Percentiles rank a stretch among this genome's conserved stretches.
phyloP scores from a whole-genome alignment of 805 yeast species.

The Geotrichum ghanense region DNA sequence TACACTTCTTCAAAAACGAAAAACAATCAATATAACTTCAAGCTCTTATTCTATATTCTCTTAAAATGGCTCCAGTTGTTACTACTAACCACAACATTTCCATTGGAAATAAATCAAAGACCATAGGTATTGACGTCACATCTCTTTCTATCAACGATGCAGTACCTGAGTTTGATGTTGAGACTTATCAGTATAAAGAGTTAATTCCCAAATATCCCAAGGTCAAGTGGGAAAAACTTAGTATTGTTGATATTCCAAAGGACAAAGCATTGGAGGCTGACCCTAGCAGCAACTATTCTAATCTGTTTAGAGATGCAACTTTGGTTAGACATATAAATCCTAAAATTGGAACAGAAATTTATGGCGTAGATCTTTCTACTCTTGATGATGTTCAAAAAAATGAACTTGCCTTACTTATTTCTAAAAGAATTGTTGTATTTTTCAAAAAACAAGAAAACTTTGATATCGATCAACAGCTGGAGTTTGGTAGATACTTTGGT shows the following conservation, averaged over 20 bases:
- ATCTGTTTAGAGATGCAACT: constrained; percentile 31
- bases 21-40: no score
- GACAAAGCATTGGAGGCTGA: constrained; percentile 19
- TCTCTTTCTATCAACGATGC: no score
- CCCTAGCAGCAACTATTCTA: constrained; percentile 25
- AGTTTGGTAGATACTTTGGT: constrained; percentile 37
- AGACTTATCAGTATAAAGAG: not conserved
- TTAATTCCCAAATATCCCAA: not conserved
- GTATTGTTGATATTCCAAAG: not conserved
- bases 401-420: constrained; percentile 36
- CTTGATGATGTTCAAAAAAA: constrained; percentile 34
- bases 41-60: no score
- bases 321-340: constrained; percentile 34
- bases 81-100: no score
- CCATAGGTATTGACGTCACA: no score
- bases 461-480: constrained; percentile 32
- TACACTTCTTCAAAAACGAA: no score
- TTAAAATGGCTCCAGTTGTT: no score
- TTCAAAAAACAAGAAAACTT: constrained; percentile 36
- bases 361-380: constrained; percentile 35
- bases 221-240: not conserved
- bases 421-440: constrained; percentile 42
- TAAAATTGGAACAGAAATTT: constrained; percentile 39
- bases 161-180: no score
- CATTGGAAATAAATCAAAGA: no score